Conservation (phyloP, 768 basidiomycete species). For the Pholiota microspora region DNA sequence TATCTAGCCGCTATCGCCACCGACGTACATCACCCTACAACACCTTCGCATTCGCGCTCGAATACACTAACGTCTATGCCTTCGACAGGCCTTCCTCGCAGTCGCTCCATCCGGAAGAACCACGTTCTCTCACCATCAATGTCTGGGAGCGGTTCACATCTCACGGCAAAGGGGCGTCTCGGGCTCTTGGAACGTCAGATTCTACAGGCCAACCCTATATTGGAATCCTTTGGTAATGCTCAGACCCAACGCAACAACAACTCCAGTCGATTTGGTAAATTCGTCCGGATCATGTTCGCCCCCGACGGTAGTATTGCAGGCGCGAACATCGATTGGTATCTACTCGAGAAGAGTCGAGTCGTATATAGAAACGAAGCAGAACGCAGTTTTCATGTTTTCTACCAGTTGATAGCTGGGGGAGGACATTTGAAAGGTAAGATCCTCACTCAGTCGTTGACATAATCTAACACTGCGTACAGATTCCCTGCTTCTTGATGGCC, state of each 20-base stretch:
- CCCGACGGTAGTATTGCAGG: slow-evolving; percentile 94
- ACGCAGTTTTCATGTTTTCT: slow-evolving; percentile 95
- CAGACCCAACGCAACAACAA: slow-evolving; percentile 99
- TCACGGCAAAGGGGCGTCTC: slow-evolving; percentile 69
- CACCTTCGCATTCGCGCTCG: slow-evolving; percentile 64
- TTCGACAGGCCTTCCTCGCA: slow-evolving; percentile 67
- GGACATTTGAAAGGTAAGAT: slow-evolving; percentile 61
- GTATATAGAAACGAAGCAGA: slow-evolving; percentile 86
- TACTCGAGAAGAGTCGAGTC: slow-evolving; percentile 96
- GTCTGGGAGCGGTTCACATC: slow-evolving; percentile 36
- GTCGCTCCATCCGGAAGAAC: slow-evolving; percentile 50
- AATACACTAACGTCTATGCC: slow-evolving; percentile 65
- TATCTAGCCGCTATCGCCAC: slow-evolving; percentile 97
- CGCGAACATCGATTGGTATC: slow-evolving; percentile 98
- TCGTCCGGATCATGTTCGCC: slow-evolving; percentile 93
- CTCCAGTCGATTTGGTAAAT: slow-evolving; percentile 98
- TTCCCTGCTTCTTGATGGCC: slow-evolving; percentile 68
- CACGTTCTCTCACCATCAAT: slow-evolving; percentile 43
- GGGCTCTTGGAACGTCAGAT: slow-evolving; percentile 95
- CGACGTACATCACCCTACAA: slow-evolving; percentile 58
- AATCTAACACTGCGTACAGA: slow-evolving; percentile 38
- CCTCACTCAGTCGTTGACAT: no score
- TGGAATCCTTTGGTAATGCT: slow-evolving; percentile 98
- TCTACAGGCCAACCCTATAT: slow-evolving; percentile 93
- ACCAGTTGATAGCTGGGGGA: slow-evolving; percentile 85